phyloP scores from a whole-genome alignment of 345 rosid genomes.

The Erysimum cheiranthoides region DNA sequence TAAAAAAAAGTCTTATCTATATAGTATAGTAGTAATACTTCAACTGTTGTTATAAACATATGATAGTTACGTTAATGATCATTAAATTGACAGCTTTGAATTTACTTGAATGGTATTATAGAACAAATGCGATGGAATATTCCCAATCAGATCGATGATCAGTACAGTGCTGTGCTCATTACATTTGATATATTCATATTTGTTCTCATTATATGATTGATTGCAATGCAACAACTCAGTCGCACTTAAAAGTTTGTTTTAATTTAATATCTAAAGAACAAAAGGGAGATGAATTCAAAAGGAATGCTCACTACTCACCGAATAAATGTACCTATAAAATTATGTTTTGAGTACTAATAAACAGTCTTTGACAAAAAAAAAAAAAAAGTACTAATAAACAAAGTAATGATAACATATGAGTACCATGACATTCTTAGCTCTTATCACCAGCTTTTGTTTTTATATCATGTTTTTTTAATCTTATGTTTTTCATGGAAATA shows the following conservation, averaged over 20 bases:
- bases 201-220: slow-evolving; percentile 17
- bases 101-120: slow-evolving; percentile 12
- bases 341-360: slow-evolving; percentile 1
- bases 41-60: background rate
- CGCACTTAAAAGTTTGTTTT: background rate
- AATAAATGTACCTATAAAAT: background rate
- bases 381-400: slow-evolving; percentile 9
- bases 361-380: no score
- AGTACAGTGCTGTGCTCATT: background rate
- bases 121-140: slow-evolving; percentile 21
- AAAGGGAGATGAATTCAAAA: slow-evolving; percentile 5
- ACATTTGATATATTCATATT: background rate
- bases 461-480: slow-evolving; percentile 13
- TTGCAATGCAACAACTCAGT: slow-evolving; percentile 25
- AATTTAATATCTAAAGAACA: background rate
- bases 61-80: slow-evolving; percentile 4
- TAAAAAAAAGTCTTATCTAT: no score
- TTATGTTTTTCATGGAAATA: slow-evolving; percentile 32
- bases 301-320: slow-evolving; percentile 15
- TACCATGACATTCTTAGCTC: slow-evolving; percentile 18
- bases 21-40: background rate
- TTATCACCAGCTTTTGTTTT: slow-evolving; percentile 37
- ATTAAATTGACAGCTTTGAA: background rate
- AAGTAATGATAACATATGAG: slow-evolving; percentile 28
- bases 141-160: slow-evolving; percentile 10